Evolutionary conservation across 2,329 filamentous ascomycete genomes (phyloP), one percentile per base, ranked within the genome.

Genomic region (Fusarium drepaniforme): DNA sequence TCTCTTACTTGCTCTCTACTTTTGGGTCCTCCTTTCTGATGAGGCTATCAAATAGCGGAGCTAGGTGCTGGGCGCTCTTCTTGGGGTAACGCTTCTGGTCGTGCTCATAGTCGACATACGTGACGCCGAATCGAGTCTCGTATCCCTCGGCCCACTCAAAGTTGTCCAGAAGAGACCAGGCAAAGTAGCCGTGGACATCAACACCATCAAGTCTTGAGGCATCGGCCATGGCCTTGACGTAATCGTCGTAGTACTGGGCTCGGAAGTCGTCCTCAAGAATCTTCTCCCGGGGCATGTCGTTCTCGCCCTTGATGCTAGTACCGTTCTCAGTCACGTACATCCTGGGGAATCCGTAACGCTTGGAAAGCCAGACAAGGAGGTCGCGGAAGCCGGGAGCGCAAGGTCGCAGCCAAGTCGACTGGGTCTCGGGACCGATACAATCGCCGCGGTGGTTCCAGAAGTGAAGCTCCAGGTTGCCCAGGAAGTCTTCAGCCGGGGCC

Each of bases 101-200:
- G 75, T 94, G 90, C 77, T 90, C 86, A 82, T 97, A 97, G 84
- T 97, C 94, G 63, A 97, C 94, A 81, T 89, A 97, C 8, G 92
- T 94, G 67, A 95, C 94, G 30, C 94, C 94, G 79, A 97, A 97
- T 46, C 94, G 89, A 51, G 94, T 97, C 85, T 94, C 92, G 80
- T 96, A 97, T 13, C 94, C 94, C 82, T 97, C 94, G n/a, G 94
- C 93, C 94, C 94, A 96, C 84, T 96, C 94, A 79, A 96, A 96
- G 86, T 96, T 96, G 84, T 97, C 95, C 89, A 97, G 90, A 74
- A 97, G 88, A 82, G 92, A 95, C 94, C 95, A 97, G 18, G 93
- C 94, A 86, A 96, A 90, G 84, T 97, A 97, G 5, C 92, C 94
- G 76, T 89, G 88, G 65, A 96, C 93, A 78, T 96, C 89, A 59